Percentiles rank a stretch among this genome's conserved stretches.
These are phyloP conservation scores for Penicillium ucsense DNA, from an alignment of 495 filamentous ascomycete genomes.

Conservation along the genomic window DNA sequence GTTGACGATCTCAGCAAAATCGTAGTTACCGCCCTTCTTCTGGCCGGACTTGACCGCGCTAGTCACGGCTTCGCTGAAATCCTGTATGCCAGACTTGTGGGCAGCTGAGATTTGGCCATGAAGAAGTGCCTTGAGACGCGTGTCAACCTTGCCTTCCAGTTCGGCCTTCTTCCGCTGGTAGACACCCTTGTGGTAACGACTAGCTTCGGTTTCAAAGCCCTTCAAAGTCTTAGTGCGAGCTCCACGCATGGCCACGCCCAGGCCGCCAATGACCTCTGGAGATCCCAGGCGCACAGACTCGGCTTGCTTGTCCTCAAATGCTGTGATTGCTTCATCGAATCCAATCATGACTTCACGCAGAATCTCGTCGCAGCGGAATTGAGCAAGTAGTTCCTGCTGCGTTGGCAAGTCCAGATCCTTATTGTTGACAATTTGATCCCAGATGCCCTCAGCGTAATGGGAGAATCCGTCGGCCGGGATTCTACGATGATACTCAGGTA, in stretches of 20 bases:
- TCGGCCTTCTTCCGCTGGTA: conserved; percentile 77
- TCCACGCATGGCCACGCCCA: conserved; percentile 64
- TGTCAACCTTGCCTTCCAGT: conserved; percentile 76
- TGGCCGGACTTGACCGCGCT: conserved; percentile 79
- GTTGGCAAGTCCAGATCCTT: conserved; percentile 96
- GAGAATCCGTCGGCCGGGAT: conserved; percentile 95
- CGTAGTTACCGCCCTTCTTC: conserved; percentile 79
- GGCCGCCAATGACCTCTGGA: conserved; percentile 58
- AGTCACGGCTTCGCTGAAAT: conserved; percentile 79
- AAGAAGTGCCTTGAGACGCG: conserved; percentile 77
- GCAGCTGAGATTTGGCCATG: conserved; percentile 75
- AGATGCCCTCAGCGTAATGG: conserved; percentile 83
- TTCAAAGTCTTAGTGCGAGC: conserved; percentile 67
- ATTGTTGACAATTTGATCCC: conserved; percentile 98
- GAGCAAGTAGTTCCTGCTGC: conserved; percentile 91
- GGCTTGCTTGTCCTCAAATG: conserved; percentile 78
- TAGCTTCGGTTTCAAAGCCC: conserved; percentile 79
- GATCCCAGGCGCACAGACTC: conserved; percentile 62
- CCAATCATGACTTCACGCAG: conserved; percentile 69
- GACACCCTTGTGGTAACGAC: conserved; percentile 91
- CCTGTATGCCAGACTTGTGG: conserved; percentile 79
- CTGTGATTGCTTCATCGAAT: conserved; percentile 73
- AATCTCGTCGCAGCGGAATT: conserved; percentile 97
- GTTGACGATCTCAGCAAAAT: conserved; percentile 90
- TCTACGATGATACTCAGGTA: conserved; percentile 88